Evolutionary conservation across 2,329 filamentous ascomycete species (phyloP).

Genomic region (Fusarium stilboides): DNA sequence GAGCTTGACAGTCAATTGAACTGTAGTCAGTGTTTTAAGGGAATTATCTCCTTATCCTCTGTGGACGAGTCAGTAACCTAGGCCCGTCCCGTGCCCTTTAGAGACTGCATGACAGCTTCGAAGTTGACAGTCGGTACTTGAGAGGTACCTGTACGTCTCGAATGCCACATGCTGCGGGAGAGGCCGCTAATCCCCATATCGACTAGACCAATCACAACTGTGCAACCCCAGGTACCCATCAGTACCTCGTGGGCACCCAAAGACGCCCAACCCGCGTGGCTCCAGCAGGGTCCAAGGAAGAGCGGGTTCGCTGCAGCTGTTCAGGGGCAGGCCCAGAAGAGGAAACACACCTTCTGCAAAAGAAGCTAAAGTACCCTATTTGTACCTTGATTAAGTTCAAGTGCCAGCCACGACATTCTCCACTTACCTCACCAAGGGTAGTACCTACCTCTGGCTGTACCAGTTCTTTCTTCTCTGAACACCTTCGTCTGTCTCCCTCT

Average conservation of each 20-base stretch:
- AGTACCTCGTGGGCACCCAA: conserved; percentile 15
- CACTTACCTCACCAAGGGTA: conserved; percentile 27
- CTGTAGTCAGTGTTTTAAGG: background rate
- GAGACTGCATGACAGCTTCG: conserved; percentile 22
- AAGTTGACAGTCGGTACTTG: conserved; percentile 16
- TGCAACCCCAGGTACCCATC: conserved; percentile 2
- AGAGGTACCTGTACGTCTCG: conserved; percentile 11
- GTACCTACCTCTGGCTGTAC: conserved; percentile 17
- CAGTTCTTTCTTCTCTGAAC: conserved; percentile 28
- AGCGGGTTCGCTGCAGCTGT: conserved; percentile 24
- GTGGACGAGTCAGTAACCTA: conserved; percentile 10
- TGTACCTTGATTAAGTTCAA: conserved; percentile 16
- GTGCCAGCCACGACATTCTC: conserved; percentile 30
- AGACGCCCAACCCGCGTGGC: conserved; percentile 23
- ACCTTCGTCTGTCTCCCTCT: conserved; percentile 23
- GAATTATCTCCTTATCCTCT: background rate
- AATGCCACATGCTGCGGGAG: conserved; percentile 32
- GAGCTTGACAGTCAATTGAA: background rate
- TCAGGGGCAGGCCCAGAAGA: conserved; percentile 36
- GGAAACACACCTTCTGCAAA: conserved; percentile 26
- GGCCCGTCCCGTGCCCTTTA: conserved; percentile 30
- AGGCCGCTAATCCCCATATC: conserved; percentile 23
- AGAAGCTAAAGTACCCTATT: conserved; percentile 11
- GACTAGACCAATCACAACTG: conserved; percentile 3
- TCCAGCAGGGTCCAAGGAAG: conserved; percentile 32